phyloP scores from a whole-genome alignment of 805 yeast species.

The Yamadazyma tumulicola region DNA sequence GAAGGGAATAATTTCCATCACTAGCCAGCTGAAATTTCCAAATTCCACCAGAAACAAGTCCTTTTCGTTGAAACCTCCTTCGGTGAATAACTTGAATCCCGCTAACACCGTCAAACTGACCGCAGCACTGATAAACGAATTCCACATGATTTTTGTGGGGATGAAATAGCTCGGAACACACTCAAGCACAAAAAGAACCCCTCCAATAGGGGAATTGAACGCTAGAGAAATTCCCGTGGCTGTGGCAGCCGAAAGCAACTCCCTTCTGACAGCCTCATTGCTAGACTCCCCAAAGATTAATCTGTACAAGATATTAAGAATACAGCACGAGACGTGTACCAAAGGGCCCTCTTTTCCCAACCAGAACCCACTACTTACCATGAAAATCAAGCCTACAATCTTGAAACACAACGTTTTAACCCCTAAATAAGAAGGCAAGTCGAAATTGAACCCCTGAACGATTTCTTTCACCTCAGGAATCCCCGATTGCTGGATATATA shows the following conservation, averaged over 20 bases:
- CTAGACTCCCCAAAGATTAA: slow-evolving; percentile 11
- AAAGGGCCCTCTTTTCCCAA: slow-evolving; percentile 86
- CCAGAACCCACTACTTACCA: slow-evolving; percentile 77
- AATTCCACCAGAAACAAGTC: slow-evolving; percentile 58
- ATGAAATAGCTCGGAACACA: slow-evolving; percentile 61
- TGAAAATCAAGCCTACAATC: slow-evolving; percentile 54
- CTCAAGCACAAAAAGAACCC: slow-evolving; percentile 75
- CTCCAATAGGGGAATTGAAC: slow-evolving; percentile 85
- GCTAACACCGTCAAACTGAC: slow-evolving; percentile 59
- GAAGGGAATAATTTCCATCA: slow-evolving; percentile 69
- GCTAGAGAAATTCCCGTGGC: slow-evolving; percentile 86
- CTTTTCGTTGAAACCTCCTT: slow-evolving; percentile 45
- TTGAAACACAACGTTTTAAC: slow-evolving; percentile 52
- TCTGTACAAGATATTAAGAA: slow-evolving; percentile 36
- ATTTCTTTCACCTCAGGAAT: slow-evolving; percentile 71
- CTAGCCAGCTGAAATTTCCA: slow-evolving; percentile 69
- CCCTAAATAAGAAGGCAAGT: slow-evolving; percentile 46
- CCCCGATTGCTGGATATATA: slow-evolving; percentile 49
- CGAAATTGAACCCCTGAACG: slow-evolving; percentile 59
- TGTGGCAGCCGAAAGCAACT: slow-evolving; percentile 66
- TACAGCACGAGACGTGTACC: slow-evolving; percentile 72
- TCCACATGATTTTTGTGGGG: slow-evolving; percentile 72
- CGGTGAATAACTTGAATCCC: slow-evolving; percentile 37
- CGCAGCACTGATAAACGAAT: slow-evolving; percentile 76
- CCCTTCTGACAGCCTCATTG: slow-evolving; percentile 63